These are phyloP conservation scores for Pseudogymnoascus sp. DNA, from an alignment of 2,329 filamentous ascomycete species.

Conservation along the genomic window DNA sequence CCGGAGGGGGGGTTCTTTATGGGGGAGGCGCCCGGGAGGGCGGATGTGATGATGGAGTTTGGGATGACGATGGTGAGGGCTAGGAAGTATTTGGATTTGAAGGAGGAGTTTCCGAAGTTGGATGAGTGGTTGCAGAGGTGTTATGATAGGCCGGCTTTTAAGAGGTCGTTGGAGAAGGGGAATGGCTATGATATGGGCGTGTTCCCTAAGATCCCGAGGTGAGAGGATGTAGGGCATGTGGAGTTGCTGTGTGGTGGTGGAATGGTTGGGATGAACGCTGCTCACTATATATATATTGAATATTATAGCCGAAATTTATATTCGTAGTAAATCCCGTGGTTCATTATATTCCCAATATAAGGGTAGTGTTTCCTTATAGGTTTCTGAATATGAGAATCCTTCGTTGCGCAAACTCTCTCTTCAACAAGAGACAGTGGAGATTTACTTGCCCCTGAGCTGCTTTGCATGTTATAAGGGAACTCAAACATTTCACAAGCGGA, in stretches of 20 bases:
- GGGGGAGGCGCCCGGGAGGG: conserved; percentile 27
- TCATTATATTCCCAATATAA: not conserved
- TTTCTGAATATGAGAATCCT: not conserved
- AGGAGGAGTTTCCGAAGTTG: conserved; percentile 29
- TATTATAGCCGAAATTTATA: not conserved
- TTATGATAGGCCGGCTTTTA: conserved; percentile 26
- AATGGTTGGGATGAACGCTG: not conserved
- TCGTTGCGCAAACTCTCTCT: not conserved
- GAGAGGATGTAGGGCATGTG: not conserved
- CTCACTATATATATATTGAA: not conserved
- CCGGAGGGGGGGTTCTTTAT: conserved; percentile 23
- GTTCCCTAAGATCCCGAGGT: conserved; percentile 12
- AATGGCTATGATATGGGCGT: conserved; percentile 27
- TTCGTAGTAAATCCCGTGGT: not conserved
- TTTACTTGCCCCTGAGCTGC: not conserved
- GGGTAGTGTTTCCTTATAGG: not conserved
- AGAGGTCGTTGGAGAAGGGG: conserved; percentile 28
- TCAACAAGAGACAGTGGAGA: not conserved
- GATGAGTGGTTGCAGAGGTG: conserved; percentile 28
- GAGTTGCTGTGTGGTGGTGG: not conserved
- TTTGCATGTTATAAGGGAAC: not conserved
- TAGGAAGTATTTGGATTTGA: conserved; percentile 27
- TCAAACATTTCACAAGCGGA: not conserved
- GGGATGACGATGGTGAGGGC: conserved; percentile 29
- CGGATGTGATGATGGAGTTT: conserved; percentile 31